Percentiles rank a stretch among this genome's conserved stretches.
Evolutionary conservation across 1,284 basidiomycete species (phyloP).

Genomic region (Violaceomyces palustris): DNA sequence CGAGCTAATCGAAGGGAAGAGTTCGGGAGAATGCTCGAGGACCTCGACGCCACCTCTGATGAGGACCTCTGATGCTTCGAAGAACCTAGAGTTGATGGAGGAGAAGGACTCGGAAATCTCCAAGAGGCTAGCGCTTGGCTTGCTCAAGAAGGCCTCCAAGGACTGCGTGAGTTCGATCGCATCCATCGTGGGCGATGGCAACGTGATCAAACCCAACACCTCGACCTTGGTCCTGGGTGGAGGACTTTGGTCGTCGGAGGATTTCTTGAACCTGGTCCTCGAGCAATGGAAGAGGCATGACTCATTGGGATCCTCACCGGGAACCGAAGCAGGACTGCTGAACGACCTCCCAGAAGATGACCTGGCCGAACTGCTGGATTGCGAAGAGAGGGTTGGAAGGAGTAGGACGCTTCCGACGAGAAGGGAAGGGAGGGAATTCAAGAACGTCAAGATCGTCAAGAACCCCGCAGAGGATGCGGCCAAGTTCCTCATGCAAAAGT

Average conservation of each 20-base stretch:
- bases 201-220: slow-evolving; percentile 9
- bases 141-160: slow-evolving; percentile 19
- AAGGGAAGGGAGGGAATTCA: slow-evolving; percentile 17
- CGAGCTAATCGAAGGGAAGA: too few species aligned
- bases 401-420: too few species aligned
- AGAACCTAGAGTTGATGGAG: too few species aligned
- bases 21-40: too few species aligned
- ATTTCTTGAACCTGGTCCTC: slow-evolving; percentile 23
- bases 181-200: slow-evolving; percentile 12
- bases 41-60: too few species aligned
- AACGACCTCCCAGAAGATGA: too few species aligned
- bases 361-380: too few species aligned
- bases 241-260: slow-evolving; percentile 34
- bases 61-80: too few species aligned
- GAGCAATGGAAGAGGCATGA: slow-evolving; percentile 14
- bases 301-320: too few species aligned
- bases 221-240: slow-evolving; percentile 40
- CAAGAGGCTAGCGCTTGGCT: slow-evolving; percentile 11
- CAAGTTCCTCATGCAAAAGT: slow-evolving; percentile 14
- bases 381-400: too few species aligned
- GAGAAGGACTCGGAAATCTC: slow-evolving; percentile 3
- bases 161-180: slow-evolving; percentile 20
- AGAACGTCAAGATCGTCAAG: slow-evolving; percentile 28
- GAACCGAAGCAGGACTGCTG: too few species aligned
- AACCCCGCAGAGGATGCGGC: slow-evolving; percentile 38